Conservation (phyloP, 768 basidiomycete species). For the Lactifluus piperatus region DNA sequence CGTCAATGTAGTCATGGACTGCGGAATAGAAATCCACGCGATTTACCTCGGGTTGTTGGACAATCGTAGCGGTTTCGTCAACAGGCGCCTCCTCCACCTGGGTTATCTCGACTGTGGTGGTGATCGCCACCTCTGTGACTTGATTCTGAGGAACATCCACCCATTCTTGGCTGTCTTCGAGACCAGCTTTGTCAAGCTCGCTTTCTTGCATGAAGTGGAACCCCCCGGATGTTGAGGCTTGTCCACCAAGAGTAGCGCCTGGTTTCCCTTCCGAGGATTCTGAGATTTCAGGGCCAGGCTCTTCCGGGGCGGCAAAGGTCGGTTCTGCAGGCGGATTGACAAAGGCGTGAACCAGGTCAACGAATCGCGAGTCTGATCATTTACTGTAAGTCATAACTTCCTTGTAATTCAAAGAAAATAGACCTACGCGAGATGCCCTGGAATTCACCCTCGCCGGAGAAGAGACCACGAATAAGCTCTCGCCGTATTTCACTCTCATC, state of each 20-base stretch:
- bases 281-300: constrained; percentile 5
- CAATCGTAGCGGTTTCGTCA: not conserved
- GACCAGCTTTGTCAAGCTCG: constrained; percentile 48
- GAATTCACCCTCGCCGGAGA: constrained; percentile 49
- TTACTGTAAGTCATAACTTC: not conserved
- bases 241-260: constrained; percentile 28
- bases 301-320: not conserved
- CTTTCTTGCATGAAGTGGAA: constrained; percentile 80
- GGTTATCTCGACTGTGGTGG: not conserved
- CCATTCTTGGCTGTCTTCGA: constrained; percentile 19
- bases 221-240: constrained; percentile 32
- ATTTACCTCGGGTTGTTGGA: constrained; percentile 11
- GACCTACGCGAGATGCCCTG: constrained; percentile 57
- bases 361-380: constrained; percentile 47
- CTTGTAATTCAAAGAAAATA: constrained; percentile 2
- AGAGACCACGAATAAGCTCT: constrained; percentile 43
- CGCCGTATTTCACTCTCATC: constrained; percentile 44
- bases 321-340: constrained; percentile 35
- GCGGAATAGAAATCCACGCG: not conserved
- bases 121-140: not conserved
- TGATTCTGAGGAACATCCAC: constrained; percentile 12
- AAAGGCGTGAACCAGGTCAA: constrained; percentile 46
- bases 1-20: not conserved
- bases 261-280: constrained; percentile 4
- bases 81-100: constrained; percentile 1